These are phyloP conservation scores for Phellinidium pouzarii DNA, from an alignment of 1,284 basidiomycete species.

Conservation along the genomic window DNA sequence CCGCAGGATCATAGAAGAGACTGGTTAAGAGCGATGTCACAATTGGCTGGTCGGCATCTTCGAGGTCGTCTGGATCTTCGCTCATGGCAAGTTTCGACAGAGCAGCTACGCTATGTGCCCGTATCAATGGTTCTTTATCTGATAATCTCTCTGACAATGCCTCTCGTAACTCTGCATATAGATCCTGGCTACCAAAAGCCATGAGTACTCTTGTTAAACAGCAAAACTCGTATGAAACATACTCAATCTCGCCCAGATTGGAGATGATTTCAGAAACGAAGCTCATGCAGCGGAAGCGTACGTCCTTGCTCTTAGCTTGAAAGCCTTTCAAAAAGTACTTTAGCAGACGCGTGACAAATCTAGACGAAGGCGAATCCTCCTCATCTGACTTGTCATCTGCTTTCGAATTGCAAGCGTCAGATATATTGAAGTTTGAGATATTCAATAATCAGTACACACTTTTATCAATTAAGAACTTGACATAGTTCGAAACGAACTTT, in stretches of 20 bases:
- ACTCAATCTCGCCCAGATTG: conserved; percentile 82
- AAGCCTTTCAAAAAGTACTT: conserved; percentile 82
- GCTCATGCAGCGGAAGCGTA: conserved; percentile 76
- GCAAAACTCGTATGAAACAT: conserved; percentile 27
- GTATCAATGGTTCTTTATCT: conserved; percentile 16
- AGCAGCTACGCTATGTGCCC: conserved; percentile 11
- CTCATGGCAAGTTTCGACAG: conserved; percentile 15
- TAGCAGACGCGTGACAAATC: conserved; percentile 72
- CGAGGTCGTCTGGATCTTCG: conserved; percentile 18
- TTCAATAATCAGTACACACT: neutral
- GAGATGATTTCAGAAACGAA: conserved; percentile 77
- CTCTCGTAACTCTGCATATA: conserved; percentile 13
- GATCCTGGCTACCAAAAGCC: conserved; percentile 15
- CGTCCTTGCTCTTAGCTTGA: conserved; percentile 83
- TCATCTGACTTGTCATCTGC: conserved; percentile 30
- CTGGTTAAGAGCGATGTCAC: conserved; percentile 11
- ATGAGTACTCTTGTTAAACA: neutral
- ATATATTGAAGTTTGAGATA: neutral
- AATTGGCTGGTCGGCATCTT: conserved; percentile 18
- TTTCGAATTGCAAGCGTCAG: neutral
- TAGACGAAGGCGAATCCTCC: conserved; percentile 62
- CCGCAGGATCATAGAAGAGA: conserved; percentile 13
- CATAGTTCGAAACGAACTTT: conserved; percentile 17
- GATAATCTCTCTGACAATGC: conserved; percentile 10
- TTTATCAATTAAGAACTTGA: conserved; percentile 17